Evolutionary conservation across 1,284 basidiomycete species (phyloP).

Genomic region (Cryptococcus sp.): DNA sequence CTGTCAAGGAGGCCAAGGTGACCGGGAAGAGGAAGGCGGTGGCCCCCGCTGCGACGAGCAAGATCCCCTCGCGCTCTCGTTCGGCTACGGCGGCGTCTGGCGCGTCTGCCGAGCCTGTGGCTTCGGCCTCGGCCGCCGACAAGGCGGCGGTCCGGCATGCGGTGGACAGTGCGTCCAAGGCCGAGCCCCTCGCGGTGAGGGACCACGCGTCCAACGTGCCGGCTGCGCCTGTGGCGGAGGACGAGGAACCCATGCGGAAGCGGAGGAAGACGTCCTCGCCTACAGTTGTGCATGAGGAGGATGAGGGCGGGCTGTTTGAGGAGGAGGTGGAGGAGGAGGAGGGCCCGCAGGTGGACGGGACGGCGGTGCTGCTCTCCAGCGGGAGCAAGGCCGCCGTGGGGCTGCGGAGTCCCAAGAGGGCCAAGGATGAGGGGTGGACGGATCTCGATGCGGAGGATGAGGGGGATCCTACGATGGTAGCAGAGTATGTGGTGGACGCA

Average conservation of each 20-base stretch:
- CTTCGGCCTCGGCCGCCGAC: not conserved
- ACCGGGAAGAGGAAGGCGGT: constrained; percentile 31
- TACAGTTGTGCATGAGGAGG: constrained; percentile 1
- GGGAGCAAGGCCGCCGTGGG: constrained; percentile 24
- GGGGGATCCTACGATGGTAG: constrained; percentile 96
- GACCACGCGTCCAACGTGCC: constrained; percentile 13
- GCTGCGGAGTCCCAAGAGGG: constrained; percentile 31
- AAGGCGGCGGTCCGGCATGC: not conserved
- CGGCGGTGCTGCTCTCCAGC: constrained; percentile 35
- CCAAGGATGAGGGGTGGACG: constrained; percentile 62
- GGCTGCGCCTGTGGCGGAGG: constrained; percentile 5
- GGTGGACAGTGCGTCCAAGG: constrained; percentile 3
- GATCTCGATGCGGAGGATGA: constrained; percentile 89
- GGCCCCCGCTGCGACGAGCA: constrained; percentile 8
- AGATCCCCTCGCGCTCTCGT: constrained; percentile 16
- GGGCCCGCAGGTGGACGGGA: constrained; percentile 29
- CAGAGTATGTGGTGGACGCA: constrained; percentile 92
- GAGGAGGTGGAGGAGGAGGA: constrained; percentile 26
- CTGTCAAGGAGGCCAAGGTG: constrained; percentile 18
- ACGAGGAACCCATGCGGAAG: constrained; percentile 37
- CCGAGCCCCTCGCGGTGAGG: constrained; percentile 21
- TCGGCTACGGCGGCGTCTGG: constrained; percentile 22
- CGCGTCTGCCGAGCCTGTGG: constrained; percentile 1
- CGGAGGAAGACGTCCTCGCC: constrained; percentile 41
- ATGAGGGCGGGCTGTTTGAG: constrained; percentile 8